Evolutionary conservation across 176 grass and related monocot genomes (phyloP), one percentile per base, ranked within the genome.

Genomic region (Neostapfia colusana): DNA sequence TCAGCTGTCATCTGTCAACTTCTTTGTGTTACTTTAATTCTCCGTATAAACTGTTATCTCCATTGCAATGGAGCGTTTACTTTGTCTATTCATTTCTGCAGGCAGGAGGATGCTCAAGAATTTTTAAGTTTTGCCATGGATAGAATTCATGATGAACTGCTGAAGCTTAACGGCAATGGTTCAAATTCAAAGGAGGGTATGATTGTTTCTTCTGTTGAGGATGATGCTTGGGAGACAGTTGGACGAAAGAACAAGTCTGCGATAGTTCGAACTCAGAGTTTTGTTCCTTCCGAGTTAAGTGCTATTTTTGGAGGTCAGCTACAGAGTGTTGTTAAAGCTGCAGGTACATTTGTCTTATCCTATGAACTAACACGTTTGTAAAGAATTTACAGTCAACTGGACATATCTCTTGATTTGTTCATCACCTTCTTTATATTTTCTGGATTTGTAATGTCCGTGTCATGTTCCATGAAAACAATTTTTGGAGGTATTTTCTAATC

Each of bases 211-310:
- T 88, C 85, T 36, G 78, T 62, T 43, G 94, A 93, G 76, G 95
- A 97, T 36, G 95, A 99, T 78, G 91, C 86, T 71, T 99, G 95
- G 95, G 95, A 99, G 76, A 99, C 95, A 56, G 95, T 99, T 87
- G 95, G 95, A 35, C 83, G 56, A 27, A 99, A 99, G 77, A 99
- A 99, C 70, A 99, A 95, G 70, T 94, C 95, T 63, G 91, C 91
- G 20, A 79, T 99, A 63, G 84, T 87, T 73, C 94, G 95, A 82
- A 95, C 89, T 68, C 95, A 99, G 77, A 99, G 73, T 66, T 92
- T 99, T 69, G 44, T 88, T 39, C 91, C 91, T 62, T 99, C 95
- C 4, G 87, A 88, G 74, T 67, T 99, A 82, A 99, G 82, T 90
- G 85, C 77, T 81, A 99, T 99, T 82, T 99, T 99, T 87, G 95